Evolutionary conservation across 768 basidiomycete species (phyloP), one percentile per base, ranked within the genome.

Genomic region (Cystoderma amianthinum): DNA sequence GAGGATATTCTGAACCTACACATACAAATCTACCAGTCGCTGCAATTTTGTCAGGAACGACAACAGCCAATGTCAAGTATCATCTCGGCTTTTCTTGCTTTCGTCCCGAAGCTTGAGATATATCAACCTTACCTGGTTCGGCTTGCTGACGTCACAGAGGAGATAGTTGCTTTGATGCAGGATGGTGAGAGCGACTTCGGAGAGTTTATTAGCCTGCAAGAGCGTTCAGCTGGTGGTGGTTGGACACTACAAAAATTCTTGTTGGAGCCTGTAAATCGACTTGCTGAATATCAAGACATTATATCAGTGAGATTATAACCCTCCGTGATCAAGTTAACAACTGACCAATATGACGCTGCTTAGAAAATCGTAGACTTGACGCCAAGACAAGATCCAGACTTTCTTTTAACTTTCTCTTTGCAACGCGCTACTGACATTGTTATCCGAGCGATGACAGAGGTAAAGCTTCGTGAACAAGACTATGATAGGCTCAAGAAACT

Each of bases 1-100:
- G 90, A 94, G 48, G 88, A 90, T 50, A 87, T 97, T 45, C 68
- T 84, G 7, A 80, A 82, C 41, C 65, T 93, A 2, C 93, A 96
- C 49, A 63, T 67, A 3, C 72, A 81, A 44, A 65, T 96, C 18
- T 66, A 72, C 5, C 65, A 68, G 3, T 59, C 71, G 1, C 55
- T 88, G 45, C 64, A 10, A 53, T 67, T 20, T 63, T 70, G 15
- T 56, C 67, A 12, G 54, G 58, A 32, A 67, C 30, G 73, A 45
- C 56, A 63, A 39, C 59, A 72, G 1, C 59, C 74, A 35, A 59
- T 84, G 11, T 63, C 67, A 39, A 59, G 69, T 13, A 58, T 92
- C 20, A 80, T 85, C 5, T 74, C 77, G 9, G 60, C 68, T 0
- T 60, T 94, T 20, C 65, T 76, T 4, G 56, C 63, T 1, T 85